These are phyloP conservation scores for Hypomontagnella monticulosa DNA, from an alignment of 495 filamentous ascomycete genomes.

Conservation along the genomic window DNA sequence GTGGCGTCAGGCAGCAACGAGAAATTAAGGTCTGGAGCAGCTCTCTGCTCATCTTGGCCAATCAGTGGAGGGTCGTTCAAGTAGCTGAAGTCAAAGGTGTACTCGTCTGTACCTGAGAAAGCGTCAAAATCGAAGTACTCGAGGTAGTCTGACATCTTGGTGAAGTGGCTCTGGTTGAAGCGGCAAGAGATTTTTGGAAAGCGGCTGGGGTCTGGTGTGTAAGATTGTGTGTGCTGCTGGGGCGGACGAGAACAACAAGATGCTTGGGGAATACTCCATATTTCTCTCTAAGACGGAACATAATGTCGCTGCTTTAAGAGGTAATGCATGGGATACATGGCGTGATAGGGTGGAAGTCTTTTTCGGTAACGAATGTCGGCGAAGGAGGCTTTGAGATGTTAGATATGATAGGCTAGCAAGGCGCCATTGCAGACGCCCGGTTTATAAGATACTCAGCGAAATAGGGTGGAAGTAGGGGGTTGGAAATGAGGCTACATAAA, in stretches of 20 bases:
- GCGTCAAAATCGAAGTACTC: conserved; percentile 82
- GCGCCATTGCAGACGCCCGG: conserved; percentile 8
- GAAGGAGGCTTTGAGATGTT: not conserved
- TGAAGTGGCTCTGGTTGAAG: conserved; percentile 26
- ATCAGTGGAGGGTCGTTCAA: conserved; percentile 50
- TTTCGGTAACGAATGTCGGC: not conserved
- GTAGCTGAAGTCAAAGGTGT: conserved; percentile 68
- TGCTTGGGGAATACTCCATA: conserved; percentile 16
- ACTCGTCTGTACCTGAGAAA: conserved; percentile 79
- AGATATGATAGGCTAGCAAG: conserved; percentile 10
- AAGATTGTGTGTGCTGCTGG: not conserved
- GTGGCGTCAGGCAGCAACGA: conserved; percentile 45
- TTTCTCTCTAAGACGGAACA: conserved; percentile 24
- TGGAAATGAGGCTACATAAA: conserved; percentile 16
- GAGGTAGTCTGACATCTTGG: conserved; percentile 62
- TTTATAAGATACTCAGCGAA: conserved; percentile 19
- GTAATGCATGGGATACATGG: conserved; percentile 28
- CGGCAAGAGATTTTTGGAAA: conserved; percentile 21
- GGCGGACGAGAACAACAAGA: not conserved
- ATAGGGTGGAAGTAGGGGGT: conserved; percentile 13
- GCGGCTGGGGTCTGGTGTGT: conserved; percentile 7
- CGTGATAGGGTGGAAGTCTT: conserved; percentile 33
- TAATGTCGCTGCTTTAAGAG: conserved; percentile 20
- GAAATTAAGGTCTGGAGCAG: conserved; percentile 61
- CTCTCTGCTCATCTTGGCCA: conserved; percentile 24